These are phyloP conservation scores for Epichloe glyceriae DNA, from an alignment of 2,329 filamentous ascomycete genomes.

Conservation along the genomic window DNA sequence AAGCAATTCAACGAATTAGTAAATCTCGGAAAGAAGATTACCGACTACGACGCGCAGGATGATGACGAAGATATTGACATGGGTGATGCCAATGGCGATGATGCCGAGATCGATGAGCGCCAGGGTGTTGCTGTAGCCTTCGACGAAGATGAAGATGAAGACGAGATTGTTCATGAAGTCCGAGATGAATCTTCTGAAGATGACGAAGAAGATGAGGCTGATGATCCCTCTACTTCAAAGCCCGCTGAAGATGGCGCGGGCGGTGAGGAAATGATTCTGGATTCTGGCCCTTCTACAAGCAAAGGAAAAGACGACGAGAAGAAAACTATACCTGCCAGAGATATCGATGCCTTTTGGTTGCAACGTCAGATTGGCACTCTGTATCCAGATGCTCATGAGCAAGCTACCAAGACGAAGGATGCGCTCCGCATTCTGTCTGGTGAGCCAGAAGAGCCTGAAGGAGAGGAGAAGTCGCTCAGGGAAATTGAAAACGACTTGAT, in stretches of 20 bases:
- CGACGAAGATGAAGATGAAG: constrained; percentile 79
- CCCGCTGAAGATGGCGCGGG: constrained; percentile 34
- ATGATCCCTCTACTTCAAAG: constrained; percentile 17
- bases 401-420: constrained; percentile 82
- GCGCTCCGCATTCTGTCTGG: constrained; percentile 75
- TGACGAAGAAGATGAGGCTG: constrained; percentile 48
- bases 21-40: constrained; percentile 96
- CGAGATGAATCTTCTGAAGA: constrained; percentile 77
- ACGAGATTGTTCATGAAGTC: constrained; percentile 69
- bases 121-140: constrained; percentile 97
- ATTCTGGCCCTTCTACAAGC: constrained; percentile 42
- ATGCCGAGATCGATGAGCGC: constrained; percentile 76
- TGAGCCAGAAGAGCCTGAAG: constrained; percentile 53
- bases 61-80: constrained; percentile 81
- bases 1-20: constrained; percentile 96
- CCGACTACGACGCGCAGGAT: constrained; percentile 92
- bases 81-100: constrained; percentile 48
- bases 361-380: constrained; percentile 81
- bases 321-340: constrained; percentile 62
- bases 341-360: constrained; percentile 96
- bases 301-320: constrained; percentile 38
- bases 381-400: constrained; percentile 83
- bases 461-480: constrained; percentile 71
- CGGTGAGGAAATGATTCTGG: constrained; percentile 78
- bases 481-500: constrained; percentile 98